phyloP scores from a whole-genome alignment of 805 yeast genomes.

The Tetrapisispora arboricola region DNA sequence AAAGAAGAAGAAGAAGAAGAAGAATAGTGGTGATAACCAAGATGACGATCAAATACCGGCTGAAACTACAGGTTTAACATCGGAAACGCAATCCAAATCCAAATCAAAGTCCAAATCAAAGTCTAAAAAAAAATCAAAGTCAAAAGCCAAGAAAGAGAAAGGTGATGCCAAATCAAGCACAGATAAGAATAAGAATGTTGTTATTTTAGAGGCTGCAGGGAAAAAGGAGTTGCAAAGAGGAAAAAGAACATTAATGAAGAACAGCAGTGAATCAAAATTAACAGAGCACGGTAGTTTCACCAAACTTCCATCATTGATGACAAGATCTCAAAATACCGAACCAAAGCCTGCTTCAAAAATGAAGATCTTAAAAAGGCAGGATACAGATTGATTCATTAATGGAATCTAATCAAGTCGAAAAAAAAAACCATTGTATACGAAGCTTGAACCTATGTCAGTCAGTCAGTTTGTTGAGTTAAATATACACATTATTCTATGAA shows the following conservation, averaged over 20 bases:
- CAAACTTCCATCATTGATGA: constrained; percentile 1
- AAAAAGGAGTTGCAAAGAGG: constrained; percentile 23
- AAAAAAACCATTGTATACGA: not conserved
- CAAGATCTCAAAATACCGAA: not conserved
- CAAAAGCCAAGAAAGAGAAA: constrained; percentile 5
- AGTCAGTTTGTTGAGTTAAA: not conserved
- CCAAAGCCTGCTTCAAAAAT: not conserved
- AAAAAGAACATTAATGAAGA: constrained; percentile 12
- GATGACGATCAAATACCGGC: not conserved
- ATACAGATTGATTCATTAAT: not conserved
- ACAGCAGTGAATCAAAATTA: constrained; percentile 8
- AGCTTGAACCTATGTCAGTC: not conserved
- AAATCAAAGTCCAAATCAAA: constrained; percentile 6
- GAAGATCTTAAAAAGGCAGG: constrained; percentile 5
- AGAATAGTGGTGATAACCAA: constrained; percentile 4
- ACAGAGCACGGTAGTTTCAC: not conserved
- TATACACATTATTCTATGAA: not conserved
- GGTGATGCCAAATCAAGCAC: not conserved
- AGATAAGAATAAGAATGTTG: constrained; percentile 17
- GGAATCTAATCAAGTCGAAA: not conserved
- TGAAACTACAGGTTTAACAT: not conserved
- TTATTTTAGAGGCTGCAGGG: constrained; percentile 26
- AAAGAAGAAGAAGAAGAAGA: constrained; percentile 8
- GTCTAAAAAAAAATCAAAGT: constrained; percentile 1
- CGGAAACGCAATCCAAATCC: not conserved